Base-by-base conservation (phyloP, 805 yeast species). In the Ogataea philodendri region DNA sequence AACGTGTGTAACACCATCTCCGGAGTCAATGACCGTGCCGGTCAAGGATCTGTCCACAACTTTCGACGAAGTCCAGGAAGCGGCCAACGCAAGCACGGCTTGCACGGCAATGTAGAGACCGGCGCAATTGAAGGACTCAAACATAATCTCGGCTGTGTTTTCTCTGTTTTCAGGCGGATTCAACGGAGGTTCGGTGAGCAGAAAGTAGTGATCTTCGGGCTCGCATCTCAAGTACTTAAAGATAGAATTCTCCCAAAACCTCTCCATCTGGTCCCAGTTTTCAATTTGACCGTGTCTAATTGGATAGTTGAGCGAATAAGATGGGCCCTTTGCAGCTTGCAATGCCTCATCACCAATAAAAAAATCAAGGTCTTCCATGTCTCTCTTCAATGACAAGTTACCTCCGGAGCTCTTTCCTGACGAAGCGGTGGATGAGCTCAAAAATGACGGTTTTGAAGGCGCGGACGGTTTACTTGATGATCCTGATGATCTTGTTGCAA, bases 161-260 rank as follows among this genome's bases (percentile, higher is more conserved):
- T 93, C 98, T 67, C 99, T 84, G 65, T 93, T 93, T 68, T 93
- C 99, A 5, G 99, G 99, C n/a, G 99, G 97, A 57, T 93, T 93
- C 49, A 93, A 75, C 15, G 99, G 99, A 8, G 99, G 99, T 66
- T 93, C 99, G 33, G 99, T 93, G 51, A 93, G 67, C 39, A 93
- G 68, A 64, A 93, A 93, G 59, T 86, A 88, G 58, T 93, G 99
- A 64, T 93, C 99, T 62, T 93, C 99, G 10, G 99, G 99, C 65
- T 93, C 98, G 60, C 97, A 87, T 62, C 96, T 79, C 51, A 93
- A 74, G 60, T 93, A 93, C 66, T 93, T 90, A 70, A 93, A 93
- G 55, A 93, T 89, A 30, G 96, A 86, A 55, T 85, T 84, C 58
- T 93, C 97, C 98, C 98, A 93, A 63, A 88, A 90, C 59, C 98